These are phyloP conservation scores for Penicillium salamii DNA, from an alignment of 495 filamentous ascomycete genomes.

Conservation along the genomic window DNA sequence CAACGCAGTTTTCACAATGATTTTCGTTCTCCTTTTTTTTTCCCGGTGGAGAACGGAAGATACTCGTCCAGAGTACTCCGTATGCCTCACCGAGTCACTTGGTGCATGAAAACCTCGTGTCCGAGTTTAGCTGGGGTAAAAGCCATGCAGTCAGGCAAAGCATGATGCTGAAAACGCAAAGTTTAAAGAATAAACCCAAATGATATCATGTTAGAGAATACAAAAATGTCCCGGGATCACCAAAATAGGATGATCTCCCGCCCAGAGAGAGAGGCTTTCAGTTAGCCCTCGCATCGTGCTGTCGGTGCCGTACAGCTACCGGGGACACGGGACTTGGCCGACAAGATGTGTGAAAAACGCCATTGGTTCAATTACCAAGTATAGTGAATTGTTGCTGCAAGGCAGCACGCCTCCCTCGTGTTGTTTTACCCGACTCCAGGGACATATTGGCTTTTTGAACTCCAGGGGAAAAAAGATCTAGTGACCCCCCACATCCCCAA, in stretches of 20 bases:
- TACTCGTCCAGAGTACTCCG: background rate
- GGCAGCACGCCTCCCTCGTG: constrained; percentile 21
- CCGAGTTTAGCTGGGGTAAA: constrained; percentile 9
- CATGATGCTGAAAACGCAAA: background rate
- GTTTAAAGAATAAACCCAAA: background rate
- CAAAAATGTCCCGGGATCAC: constrained; percentile 1
- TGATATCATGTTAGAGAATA: background rate
- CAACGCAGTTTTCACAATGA: too few species aligned
- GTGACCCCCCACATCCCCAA: constrained; percentile 29
- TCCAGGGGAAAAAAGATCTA: constrained; percentile 20
- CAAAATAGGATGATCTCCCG: constrained; percentile 9
- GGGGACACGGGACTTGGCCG: constrained; percentile 1
- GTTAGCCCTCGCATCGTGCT: constrained; percentile 8
- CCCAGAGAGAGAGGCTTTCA: background rate
- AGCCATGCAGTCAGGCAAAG: constrained; percentile 18
- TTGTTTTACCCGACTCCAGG: constrained; percentile 1
- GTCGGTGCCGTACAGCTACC: background rate
- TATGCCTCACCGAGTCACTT: background rate
- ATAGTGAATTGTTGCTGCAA: constrained; percentile 15
- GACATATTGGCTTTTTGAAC: background rate
- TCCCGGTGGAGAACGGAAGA: background rate
- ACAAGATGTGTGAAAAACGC: background rate
- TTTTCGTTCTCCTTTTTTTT: background rate
- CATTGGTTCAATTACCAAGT: constrained; percentile 1
- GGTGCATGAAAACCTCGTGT: background rate